Percentiles rank a stretch among this genome's conserved stretches.
These are phyloP conservation scores for Crithidia mellificae DNA, from an alignment of 208 protist species.

Conservation along the genomic window DNA sequence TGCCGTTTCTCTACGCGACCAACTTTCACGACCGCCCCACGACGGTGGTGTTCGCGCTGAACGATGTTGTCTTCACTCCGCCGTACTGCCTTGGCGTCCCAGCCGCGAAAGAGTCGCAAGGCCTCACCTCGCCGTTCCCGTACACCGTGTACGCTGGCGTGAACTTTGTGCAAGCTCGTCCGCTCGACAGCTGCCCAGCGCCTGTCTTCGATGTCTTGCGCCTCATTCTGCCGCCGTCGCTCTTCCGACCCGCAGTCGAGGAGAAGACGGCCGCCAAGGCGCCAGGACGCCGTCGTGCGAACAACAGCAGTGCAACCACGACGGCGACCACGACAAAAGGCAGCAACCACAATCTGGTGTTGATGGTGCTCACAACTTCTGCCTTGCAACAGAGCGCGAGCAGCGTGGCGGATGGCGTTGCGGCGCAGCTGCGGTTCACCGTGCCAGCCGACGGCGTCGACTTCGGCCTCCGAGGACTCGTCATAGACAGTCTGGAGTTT, in stretches of 20 bases:
- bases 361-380: slow-evolving; percentile 46
- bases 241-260: slow-evolving; percentile 35
- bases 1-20: slow-evolving; percentile 57
- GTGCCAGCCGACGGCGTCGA: slow-evolving; percentile 51
- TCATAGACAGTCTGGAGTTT: slow-evolving; percentile 67
- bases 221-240: slow-evolving; percentile 42
- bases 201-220: slow-evolving; percentile 58
- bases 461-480: slow-evolving; percentile 45
- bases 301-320: background rate
- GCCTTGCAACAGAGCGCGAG: slow-evolving; percentile 25
- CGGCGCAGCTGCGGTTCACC: slow-evolving; percentile 60
- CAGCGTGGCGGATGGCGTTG: slow-evolving; percentile 25
- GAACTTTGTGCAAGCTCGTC: slow-evolving; percentile 71
- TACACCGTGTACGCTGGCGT: slow-evolving; percentile 65
- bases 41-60: slow-evolving; percentile 66
- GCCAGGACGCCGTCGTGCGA: background rate
- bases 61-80: slow-evolving; percentile 70
- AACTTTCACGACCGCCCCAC: slow-evolving; percentile 37
- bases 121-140: slow-evolving; percentile 44
- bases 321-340: background rate
- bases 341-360: slow-evolving; percentile 5
- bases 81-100: slow-evolving; percentile 55
- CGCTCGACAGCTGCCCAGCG: slow-evolving; percentile 53
- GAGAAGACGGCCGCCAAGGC: background rate
- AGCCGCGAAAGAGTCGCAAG: slow-evolving; percentile 25